A percentile compares a stretch with the other conserved stretches of the same genome.
These are phyloP conservation scores for Filobasidium wieringae DNA, from an alignment of 768 basidiomycete genomes.

Conservation along the genomic window DNA sequence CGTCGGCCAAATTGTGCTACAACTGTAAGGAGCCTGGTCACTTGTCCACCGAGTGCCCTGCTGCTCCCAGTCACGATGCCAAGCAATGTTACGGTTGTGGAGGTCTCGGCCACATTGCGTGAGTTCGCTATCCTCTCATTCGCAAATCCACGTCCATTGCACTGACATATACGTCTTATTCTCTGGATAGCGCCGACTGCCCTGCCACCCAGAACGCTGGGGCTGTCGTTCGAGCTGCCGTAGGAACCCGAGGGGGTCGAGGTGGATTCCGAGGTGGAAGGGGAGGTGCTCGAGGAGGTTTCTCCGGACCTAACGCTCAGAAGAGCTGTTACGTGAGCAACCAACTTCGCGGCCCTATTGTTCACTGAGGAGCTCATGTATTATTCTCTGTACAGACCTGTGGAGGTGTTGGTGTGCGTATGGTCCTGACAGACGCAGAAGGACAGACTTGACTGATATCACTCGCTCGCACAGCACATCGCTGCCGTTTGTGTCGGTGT, in stretches of 20 bases:
- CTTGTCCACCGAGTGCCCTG: background rate
- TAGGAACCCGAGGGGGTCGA: slow-evolving; percentile 1
- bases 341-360: background rate
- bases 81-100: slow-evolving; percentile 92
- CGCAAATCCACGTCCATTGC: background rate
- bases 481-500: background rate
- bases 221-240: slow-evolving; percentile 3
- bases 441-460: background rate
- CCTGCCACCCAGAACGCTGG: slow-evolving; percentile 3
- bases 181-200: slow-evolving; percentile 2
- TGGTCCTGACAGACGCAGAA: too few relatives aligned
- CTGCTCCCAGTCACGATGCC: slow-evolving; percentile 42
- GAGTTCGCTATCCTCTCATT: background rate
- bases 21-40: slow-evolving; percentile 5
- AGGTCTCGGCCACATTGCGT: slow-evolving; percentile 52
- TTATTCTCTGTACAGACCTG: background rate
- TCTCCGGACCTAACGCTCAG: slow-evolving; percentile 17
- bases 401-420: slow-evolving; percentile 7
- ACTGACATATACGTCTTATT: background rate
- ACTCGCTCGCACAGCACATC: background rate
- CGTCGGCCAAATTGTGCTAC: slow-evolving; percentile 1
- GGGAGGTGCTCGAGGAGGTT: slow-evolving; percentile 19
- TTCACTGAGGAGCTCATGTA: background rate
- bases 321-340: slow-evolving; percentile 2
- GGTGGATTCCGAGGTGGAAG: slow-evolving; percentile 22